A percentile compares a stretch with the other conserved stretches of the same genome.
Evolutionary conservation across 306 rosid species (phyloP).

Genomic region (Rosa lucieae): DNA sequence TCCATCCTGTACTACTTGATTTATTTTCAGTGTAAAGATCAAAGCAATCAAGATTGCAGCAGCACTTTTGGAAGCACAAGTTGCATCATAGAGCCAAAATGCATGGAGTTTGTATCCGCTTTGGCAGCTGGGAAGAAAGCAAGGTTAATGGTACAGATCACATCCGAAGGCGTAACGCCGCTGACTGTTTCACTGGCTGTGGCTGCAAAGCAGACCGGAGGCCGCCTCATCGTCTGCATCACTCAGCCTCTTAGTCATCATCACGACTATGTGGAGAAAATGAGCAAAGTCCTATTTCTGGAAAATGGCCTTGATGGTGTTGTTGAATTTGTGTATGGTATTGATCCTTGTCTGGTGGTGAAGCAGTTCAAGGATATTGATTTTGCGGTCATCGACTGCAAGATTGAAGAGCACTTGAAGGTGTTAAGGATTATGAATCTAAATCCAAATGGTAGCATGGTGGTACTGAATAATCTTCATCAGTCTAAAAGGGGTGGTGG

Average conservation of each 20-base stretch:
- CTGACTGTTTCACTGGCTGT: constrained; percentile 24
- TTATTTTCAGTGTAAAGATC: background rate
- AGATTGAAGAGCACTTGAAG: constrained; percentile 9
- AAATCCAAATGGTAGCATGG: constrained; percentile 19
- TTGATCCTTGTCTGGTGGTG: constrained; percentile 22
- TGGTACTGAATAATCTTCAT: constrained; percentile 13
- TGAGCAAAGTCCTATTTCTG: background rate
- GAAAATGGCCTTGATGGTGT: constrained; percentile 13
- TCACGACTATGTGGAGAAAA: background rate
- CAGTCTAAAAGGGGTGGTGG: background rate
- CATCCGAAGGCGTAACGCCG: constrained; percentile 20
- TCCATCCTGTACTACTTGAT: background rate
- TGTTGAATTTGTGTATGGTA: constrained; percentile 11
- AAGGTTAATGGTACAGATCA: constrained; percentile 18
- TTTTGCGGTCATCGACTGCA: constrained; percentile 30
- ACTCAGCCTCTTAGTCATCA: background rate
- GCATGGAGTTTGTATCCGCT: constrained; percentile 24
- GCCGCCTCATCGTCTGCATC: constrained; percentile 24
- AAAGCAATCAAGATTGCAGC: background rate
- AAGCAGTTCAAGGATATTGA: constrained; percentile 11
- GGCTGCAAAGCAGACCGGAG: constrained; percentile 32
- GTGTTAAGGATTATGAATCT: constrained; percentile 21
- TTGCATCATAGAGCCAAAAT: constrained; percentile 20
- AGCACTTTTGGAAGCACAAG: background rate
- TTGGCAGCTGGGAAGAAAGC: constrained; percentile 33